These are phyloP conservation scores for Ceratocystis ficicola DNA, from an alignment of 2,329 filamentous ascomycete species.

Conservation along the genomic window DNA sequence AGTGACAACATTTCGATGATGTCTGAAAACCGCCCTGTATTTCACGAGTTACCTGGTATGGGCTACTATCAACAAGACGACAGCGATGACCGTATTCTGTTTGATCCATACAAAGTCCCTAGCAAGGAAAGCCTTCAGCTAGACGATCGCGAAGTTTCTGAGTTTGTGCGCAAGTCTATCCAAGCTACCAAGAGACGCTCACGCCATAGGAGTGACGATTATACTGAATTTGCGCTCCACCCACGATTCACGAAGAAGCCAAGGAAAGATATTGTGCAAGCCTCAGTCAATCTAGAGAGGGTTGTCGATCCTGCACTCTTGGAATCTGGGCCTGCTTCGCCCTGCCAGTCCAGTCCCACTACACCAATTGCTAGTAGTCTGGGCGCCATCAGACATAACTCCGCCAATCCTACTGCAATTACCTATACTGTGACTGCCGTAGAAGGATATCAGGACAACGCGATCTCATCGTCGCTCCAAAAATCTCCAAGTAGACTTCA, in stretches of 20 bases:
- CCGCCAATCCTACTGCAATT: background rate
- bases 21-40: constrained; percentile 29
- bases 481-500: background rate
- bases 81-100: constrained; percentile 45
- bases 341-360: background rate
- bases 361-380: background rate
- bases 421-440: background rate
- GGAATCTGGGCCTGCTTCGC: background rate
- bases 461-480: background rate
- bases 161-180: constrained; percentile 44
- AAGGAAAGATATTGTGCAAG: background rate
- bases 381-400: background rate
- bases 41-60: constrained; percentile 38
- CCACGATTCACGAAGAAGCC: background rate
- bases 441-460: background rate
- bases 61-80: constrained; percentile 51
- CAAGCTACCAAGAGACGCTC: constrained; percentile 43
- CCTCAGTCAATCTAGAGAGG: background rate
- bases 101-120: constrained; percentile 46
- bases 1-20: constrained; percentile 31
- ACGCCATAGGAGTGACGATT: constrained; percentile 37
- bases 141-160: constrained; percentile 39
- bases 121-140: constrained; percentile 34
- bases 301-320: background rate
- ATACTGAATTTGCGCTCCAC: constrained; percentile 42